Evolutionary conservation across 108 stramenopile species (phyloP).

Genomic region (Mayamaea pseudoterrestris): DNA sequence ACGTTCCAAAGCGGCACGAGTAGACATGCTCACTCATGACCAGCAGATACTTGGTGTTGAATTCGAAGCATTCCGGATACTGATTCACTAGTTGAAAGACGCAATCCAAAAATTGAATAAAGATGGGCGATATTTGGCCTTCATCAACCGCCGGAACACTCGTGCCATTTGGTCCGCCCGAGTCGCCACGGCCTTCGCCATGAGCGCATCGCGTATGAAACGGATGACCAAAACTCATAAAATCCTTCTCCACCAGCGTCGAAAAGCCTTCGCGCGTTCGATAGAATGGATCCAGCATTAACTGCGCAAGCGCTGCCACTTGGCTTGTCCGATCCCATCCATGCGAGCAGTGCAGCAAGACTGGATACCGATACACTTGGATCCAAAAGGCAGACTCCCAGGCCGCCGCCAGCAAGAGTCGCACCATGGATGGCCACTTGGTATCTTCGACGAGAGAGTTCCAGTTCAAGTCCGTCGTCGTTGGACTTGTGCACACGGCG

Average conservation of each 20-base stretch:
- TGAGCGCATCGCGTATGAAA: slow-evolving; percentile 89
- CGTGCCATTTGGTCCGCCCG: too few species aligned
- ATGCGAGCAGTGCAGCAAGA: slow-evolving; percentile 95
- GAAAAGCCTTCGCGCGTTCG: slow-evolving; percentile 90
- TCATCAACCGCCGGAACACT: slow-evolving; percentile 47
- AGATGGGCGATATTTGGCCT: slow-evolving; percentile 91
- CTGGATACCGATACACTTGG: slow-evolving; percentile 75
- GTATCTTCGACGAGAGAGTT: slow-evolving; percentile 77
- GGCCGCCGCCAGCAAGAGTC: slow-evolving; percentile 75
- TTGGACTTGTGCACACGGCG: slow-evolving; percentile 26
- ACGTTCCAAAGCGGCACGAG: slow-evolving; percentile 88
- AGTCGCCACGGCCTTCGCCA: slow-evolving; percentile 78
- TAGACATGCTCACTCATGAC: slow-evolving; percentile 74
- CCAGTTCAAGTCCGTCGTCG: slow-evolving; percentile 46
- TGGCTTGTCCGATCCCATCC: slow-evolving; percentile 99
- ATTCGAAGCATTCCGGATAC: slow-evolving; percentile 82
- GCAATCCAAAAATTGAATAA: slow-evolving; percentile 96
- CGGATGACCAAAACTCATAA: slow-evolving; percentile 94
- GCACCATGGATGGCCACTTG: slow-evolving; percentile 84
- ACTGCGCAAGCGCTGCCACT: slow-evolving; percentile 78
- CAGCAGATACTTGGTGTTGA: slow-evolving; percentile 65
- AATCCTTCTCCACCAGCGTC: slow-evolving; percentile 94
- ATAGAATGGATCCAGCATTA: slow-evolving; percentile 95
- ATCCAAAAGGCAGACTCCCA: slow-evolving; percentile 82
- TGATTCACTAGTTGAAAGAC: slow-evolving; percentile 87